A percentile compares a stretch with the other conserved stretches of the same genome.
Evolutionary conservation across 176 grass and related monocot species (phyloP).

Genomic region (Avena sativa): DNA sequence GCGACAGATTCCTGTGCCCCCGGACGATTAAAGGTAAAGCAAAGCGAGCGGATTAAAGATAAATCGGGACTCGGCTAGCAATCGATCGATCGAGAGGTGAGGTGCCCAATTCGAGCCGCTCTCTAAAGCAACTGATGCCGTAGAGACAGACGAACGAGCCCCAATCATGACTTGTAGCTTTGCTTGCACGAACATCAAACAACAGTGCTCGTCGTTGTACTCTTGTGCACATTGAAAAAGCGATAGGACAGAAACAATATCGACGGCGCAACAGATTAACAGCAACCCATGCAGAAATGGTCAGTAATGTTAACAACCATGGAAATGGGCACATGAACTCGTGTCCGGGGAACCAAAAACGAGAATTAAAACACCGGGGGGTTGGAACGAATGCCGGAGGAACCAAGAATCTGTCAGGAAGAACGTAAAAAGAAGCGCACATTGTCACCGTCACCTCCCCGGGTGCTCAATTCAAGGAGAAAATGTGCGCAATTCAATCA

Average conservation of each 20-base stretch:
- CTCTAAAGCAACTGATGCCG: slow-evolving; percentile 47
- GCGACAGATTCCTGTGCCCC: slow-evolving; percentile 44
- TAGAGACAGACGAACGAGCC: slow-evolving; percentile 54
- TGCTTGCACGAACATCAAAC: slow-evolving; percentile 41
- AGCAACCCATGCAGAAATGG: background rate
- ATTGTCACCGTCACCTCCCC: slow-evolving; percentile 29
- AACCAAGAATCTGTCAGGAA: background rate
- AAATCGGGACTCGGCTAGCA: slow-evolving; percentile 36
- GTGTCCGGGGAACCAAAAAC: too few species aligned
- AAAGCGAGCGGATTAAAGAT: slow-evolving; percentile 34
- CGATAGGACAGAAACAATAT: background rate
- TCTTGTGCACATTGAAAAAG: slow-evolving; percentile 35
- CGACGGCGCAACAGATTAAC: slow-evolving; percentile 1
- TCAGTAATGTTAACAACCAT: background rate
- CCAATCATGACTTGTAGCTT: slow-evolving; percentile 24
- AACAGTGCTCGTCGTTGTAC: slow-evolving; percentile 36
- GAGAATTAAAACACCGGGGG: too few species aligned
- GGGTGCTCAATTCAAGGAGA: slow-evolving; percentile 52
- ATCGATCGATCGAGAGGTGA: slow-evolving; percentile 41
- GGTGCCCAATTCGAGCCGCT: slow-evolving; percentile 51
- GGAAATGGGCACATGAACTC: background rate
- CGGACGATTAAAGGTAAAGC: slow-evolving; percentile 50
- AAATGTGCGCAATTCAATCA: slow-evolving; percentile 39
- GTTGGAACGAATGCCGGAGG: background rate
- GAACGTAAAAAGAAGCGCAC: background rate